Conservation (phyloP, 345 rosid species). For the Gossypium herbaceum region DNA sequence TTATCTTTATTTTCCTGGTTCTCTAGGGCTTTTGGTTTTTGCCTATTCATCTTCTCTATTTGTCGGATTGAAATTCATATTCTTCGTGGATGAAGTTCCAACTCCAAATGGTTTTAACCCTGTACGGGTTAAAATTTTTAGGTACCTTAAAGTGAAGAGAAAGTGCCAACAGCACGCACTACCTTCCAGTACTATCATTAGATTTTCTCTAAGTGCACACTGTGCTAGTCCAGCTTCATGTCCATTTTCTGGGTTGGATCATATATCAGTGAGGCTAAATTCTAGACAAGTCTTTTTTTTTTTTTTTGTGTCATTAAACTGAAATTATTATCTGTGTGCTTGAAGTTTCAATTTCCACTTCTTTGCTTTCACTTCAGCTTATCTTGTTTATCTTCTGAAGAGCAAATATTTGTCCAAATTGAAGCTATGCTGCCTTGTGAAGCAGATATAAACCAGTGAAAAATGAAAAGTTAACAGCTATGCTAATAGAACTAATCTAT, state of each 20-base stretch:
- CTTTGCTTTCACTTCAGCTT: background rate
- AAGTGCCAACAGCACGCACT: background rate
- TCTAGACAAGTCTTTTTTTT: background rate
- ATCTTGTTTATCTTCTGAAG: conserved; percentile 7
- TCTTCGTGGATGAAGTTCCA: background rate
- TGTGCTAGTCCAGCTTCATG: background rate
- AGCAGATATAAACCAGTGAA: background rate
- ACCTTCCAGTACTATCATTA: background rate
- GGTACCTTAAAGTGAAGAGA: background rate
- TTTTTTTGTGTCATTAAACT: background rate
- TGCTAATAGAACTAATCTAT: background rate
- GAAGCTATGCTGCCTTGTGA: conserved; percentile 7
- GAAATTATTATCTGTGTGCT: background rate
- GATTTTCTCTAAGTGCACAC: too few species aligned
- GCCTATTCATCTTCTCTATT: background rate
- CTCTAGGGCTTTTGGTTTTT: background rate
- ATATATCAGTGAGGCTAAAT: too few species aligned
- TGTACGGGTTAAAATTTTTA: background rate
- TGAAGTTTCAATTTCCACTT: background rate
- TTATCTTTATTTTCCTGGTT: background rate
- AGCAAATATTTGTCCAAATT: background rate
- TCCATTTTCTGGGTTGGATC: background rate
- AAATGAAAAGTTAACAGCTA: background rate
- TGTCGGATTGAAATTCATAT: background rate
- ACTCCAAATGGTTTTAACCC: background rate